Percentiles rank a stretch among this genome's conserved stretches.
These are phyloP conservation scores for Penicillium fimorum DNA, from an alignment of 495 filamentous ascomycete genomes.

Conservation along the genomic window DNA sequence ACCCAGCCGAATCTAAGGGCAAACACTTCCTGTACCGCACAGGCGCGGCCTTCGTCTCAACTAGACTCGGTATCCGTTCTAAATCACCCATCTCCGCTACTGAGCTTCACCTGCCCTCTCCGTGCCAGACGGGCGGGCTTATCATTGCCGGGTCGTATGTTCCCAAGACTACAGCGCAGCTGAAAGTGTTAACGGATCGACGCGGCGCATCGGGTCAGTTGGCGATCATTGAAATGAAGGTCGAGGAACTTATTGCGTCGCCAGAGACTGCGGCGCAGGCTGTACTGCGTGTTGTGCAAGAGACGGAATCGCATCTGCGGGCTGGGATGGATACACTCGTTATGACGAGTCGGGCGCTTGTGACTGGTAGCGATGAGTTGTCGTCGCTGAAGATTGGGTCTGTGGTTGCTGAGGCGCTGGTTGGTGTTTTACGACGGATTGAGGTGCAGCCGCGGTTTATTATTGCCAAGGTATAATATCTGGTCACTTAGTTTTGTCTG, in stretches of 20 bases:
- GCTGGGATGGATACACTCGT: slow-evolving; percentile 46
- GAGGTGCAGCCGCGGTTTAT: slow-evolving; percentile 49
- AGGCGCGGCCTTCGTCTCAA: slow-evolving; percentile 55
- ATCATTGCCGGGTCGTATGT: slow-evolving; percentile 56
- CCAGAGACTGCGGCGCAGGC: slow-evolving; percentile 21
- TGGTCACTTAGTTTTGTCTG: background rate
- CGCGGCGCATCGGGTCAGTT: slow-evolving; percentile 35
- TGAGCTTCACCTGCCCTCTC: slow-evolving; percentile 36
- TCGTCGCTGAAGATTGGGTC: slow-evolving; percentile 47
- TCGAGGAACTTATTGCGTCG: slow-evolving; percentile 41
- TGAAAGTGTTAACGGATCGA: slow-evolving; percentile 38
- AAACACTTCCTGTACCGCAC: slow-evolving; percentile 54
- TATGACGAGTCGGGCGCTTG: slow-evolving; percentile 53
- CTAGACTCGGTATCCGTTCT: slow-evolving; percentile 47
- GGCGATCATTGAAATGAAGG: slow-evolving; percentile 48
- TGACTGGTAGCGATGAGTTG: slow-evolving; percentile 45
- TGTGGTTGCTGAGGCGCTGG: slow-evolving; percentile 46
- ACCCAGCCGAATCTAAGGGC: slow-evolving; percentile 39
- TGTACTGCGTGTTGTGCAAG: slow-evolving; percentile 25
- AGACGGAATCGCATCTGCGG: slow-evolving; percentile 29
- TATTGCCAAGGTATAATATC: slow-evolving; percentile 47
- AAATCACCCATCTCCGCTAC: slow-evolving; percentile 44
- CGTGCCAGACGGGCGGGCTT: slow-evolving; percentile 41
- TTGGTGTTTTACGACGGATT: slow-evolving; percentile 40
- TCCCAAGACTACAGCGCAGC: slow-evolving; percentile 53